These are phyloP conservation scores for Fusarium sp. DNA, from an alignment of 2,329 filamentous ascomycete genomes.

Conservation along the genomic window DNA sequence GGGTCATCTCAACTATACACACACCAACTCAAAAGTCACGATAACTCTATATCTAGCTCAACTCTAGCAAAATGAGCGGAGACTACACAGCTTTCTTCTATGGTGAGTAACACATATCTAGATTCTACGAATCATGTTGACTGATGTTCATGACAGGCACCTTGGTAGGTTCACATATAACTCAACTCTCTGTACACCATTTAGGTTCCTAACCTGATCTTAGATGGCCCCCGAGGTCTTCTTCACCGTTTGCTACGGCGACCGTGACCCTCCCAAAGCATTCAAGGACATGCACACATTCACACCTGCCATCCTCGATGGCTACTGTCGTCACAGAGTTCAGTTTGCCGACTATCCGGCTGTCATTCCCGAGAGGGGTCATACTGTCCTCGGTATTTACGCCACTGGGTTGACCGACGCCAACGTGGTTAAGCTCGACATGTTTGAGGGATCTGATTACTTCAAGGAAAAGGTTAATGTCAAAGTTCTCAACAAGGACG, in stretches of 20 bases:
- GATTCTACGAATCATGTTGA: neutral
- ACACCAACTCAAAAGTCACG: neutral
- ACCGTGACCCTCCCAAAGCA: conserved; percentile 58
- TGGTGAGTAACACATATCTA: conserved; percentile 53
- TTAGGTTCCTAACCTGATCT: conserved; percentile 36
- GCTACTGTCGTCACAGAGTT: conserved; percentile 78
- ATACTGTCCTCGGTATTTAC: conserved; percentile 77
- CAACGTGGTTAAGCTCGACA: conserved; percentile 80
- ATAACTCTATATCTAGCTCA: neutral
- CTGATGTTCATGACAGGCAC: conserved; percentile 44
- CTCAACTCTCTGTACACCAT: neutral
- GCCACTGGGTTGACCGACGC: conserved; percentile 82
- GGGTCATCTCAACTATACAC: neutral
- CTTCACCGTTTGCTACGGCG: conserved; percentile 82
- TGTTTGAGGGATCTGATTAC: conserved; percentile 86
- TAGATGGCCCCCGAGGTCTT: conserved; percentile 89
- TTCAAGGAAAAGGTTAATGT: conserved; percentile 65
- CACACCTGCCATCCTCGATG: conserved; percentile 79
- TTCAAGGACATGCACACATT: conserved; percentile 69
- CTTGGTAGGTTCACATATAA: conserved; percentile 44
- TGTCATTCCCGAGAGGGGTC: conserved; percentile 67
- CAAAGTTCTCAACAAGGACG: conserved; percentile 59
- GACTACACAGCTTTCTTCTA: conserved; percentile 67
- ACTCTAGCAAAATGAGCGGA: conserved; percentile 52
- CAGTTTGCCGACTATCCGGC: conserved; percentile 81